Evolutionary conservation across 1,139 yeast species (phyloP).

Genomic region (Debaryomyces sp.): DNA sequence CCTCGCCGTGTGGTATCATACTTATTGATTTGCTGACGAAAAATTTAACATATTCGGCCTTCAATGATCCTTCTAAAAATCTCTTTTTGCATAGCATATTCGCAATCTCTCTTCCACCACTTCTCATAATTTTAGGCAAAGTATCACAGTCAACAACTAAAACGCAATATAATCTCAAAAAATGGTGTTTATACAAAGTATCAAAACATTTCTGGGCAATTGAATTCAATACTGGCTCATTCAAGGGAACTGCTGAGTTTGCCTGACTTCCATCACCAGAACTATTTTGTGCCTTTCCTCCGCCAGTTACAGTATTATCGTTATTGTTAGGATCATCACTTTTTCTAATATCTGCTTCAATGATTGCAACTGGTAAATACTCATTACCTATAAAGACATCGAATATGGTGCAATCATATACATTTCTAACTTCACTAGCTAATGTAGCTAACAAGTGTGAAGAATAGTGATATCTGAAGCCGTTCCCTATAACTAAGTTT

Average conservation of each 20-base stretch:
- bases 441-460: slow-evolving; percentile 82
- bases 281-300: slow-evolving; percentile 15
- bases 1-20: slow-evolving; percentile 77
- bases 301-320: slow-evolving; percentile 15
- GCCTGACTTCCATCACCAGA: slow-evolving; percentile 10
- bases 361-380: slow-evolving; percentile 81
- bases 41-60: slow-evolving; percentile 81
- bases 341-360: slow-evolving; percentile 76
- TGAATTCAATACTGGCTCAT: slow-evolving; percentile 64
- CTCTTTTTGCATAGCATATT: slow-evolving; percentile 87
- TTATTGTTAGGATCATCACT: slow-evolving; percentile 27
- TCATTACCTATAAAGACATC: slow-evolving; percentile 85
- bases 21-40: slow-evolving; percentile 68
- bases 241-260: slow-evolving; percentile 46
- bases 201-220: slow-evolving; percentile 77
- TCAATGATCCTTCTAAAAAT: slow-evolving; percentile 74
- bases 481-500: slow-evolving; percentile 37
- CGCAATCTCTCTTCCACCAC: slow-evolving; percentile 90
- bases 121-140: slow-evolving; percentile 78
- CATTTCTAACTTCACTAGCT: slow-evolving; percentile 78
- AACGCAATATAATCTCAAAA: slow-evolving; percentile 79
- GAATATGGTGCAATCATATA: slow-evolving; percentile 89
- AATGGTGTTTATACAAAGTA: slow-evolving; percentile 68
- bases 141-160: slow-evolving; percentile 80
- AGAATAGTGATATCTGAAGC: slow-evolving; percentile 73